These are phyloP conservation scores for Angophora floribunda DNA, from an alignment of 345 rosid genomes.

Conservation along the genomic window DNA sequence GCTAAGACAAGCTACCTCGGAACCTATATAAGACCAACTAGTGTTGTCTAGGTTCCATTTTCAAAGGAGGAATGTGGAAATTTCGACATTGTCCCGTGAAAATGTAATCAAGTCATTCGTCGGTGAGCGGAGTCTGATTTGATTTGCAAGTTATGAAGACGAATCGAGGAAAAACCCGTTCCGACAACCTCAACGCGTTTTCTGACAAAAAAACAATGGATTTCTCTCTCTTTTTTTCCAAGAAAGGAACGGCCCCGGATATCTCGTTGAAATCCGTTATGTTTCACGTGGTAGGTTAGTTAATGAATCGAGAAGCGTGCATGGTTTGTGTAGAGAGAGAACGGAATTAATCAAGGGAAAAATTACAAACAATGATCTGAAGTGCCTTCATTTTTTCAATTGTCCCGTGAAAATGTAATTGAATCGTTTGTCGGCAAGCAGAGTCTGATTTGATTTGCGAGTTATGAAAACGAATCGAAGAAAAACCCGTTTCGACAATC, in stretches of 20 bases:
- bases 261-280: no score
- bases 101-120: not conserved
- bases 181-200: not conserved
- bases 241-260: not conserved
- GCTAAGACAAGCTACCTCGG: not conserved
- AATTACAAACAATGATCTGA: no score
- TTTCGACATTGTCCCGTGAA: not conserved
- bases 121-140: not conserved
- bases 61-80: not conserved
- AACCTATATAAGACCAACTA: not conserved
- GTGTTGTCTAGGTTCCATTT: not conserved
- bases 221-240: no score
- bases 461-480: not conserved
- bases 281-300: no score
- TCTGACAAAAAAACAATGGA: not conserved
- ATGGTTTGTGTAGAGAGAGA: not conserved
- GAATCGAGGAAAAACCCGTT: not conserved
- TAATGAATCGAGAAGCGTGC: not conserved
- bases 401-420: not conserved
- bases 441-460: not conserved
- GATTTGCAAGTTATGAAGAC: not conserved
- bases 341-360: not conserved
- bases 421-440: not conserved
- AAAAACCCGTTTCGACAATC: not conserved
- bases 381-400: no score